Percentiles rank a stretch among this genome's conserved stretches.
Conservation (phyloP, 2,329 filamentous ascomycete genomes). For the Cladosporium velox region DNA sequence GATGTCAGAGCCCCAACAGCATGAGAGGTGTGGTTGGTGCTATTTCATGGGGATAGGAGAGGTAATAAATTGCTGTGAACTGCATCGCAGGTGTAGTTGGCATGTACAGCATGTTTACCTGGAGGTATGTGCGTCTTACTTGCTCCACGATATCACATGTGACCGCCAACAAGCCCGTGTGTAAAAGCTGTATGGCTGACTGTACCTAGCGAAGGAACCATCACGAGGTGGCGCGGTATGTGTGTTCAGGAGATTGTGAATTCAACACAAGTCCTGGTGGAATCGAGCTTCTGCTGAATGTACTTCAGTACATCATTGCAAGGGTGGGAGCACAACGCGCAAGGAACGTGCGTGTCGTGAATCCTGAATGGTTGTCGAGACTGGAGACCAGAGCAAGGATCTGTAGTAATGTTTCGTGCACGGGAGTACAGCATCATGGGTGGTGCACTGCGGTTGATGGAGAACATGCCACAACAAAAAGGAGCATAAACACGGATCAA, state of each 20-base stretch:
- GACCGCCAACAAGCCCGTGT: not conserved
- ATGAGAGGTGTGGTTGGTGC: not conserved
- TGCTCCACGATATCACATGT: not conserved
- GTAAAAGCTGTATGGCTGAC: not conserved
- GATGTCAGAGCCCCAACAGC: not conserved
- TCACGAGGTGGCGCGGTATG: not conserved
- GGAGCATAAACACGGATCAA: not conserved
- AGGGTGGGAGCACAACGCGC: not conserved
- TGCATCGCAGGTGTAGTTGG: not conserved
- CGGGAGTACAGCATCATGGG: not conserved
- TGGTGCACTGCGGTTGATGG: not conserved
- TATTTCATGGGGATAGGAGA: not conserved
- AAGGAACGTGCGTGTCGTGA: not conserved
- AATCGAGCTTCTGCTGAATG: not conserved
- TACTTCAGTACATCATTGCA: not conserved
- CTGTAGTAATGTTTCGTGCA: not conserved
- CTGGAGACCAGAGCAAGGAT: not conserved
- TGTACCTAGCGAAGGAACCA: not conserved
- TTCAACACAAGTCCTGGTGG: not conserved
- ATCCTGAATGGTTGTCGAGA: not conserved
- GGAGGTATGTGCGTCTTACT: not conserved
- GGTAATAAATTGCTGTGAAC: not conserved
- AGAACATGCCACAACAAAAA: not conserved
- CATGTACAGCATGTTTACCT: not conserved
- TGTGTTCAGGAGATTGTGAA: not conserved